Base-by-base conservation (phyloP, 495 filamentous ascomycete genomes). In the Thozetella sp. region DNA sequence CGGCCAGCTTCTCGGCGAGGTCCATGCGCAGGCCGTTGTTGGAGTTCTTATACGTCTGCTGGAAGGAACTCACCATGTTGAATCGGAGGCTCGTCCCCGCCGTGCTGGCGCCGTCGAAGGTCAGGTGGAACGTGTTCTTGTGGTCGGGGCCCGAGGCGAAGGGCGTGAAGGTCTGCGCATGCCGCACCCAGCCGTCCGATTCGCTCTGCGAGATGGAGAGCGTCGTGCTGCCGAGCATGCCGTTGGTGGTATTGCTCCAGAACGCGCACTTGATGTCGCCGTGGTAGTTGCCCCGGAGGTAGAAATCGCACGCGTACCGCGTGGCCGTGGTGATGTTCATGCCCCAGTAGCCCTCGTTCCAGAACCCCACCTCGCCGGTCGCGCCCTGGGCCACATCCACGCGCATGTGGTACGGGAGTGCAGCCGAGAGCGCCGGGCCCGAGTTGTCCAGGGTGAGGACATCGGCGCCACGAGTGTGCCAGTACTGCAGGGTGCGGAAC, bases 101-200 rank as follows among this genome's bases (percentile, higher is more conserved):
- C n/a, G 50, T 52, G 22, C 50, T 52, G 23, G 50, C 50, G 15
- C 50, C 50, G 25, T 52, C 50, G 12, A 52, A 52, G 19, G 50
- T 52, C 17, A 52, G 50, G 50, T 52, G 50, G 9, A 52, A 52
- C 1, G 50, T 52, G 25, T 52, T 52, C 19, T 52, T 52, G 30
- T 37, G 30, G 30, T 37, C 30, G 6, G 30, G 30, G 6, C 6
- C 30, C 30, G 30, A 37, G 30, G 30, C 30, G 15, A 37, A 37
- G 30, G 30, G 30, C 30, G 30, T 37, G 30, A 37, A 37, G 15
- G 30, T 15, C 30, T 37, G 30, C 15, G 15, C 30, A 37, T 37
- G 30, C 6, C 30, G 30, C 6, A 37, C 30, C 30, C 30, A 37
- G 30, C 30, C 30, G 30, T 37, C 30, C 6, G 30, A 37, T 37